Evolutionary conservation across 345 rosid species (phyloP), one percentile per base, ranked within the genome.

Genomic region (Geranium brycei): DNA sequence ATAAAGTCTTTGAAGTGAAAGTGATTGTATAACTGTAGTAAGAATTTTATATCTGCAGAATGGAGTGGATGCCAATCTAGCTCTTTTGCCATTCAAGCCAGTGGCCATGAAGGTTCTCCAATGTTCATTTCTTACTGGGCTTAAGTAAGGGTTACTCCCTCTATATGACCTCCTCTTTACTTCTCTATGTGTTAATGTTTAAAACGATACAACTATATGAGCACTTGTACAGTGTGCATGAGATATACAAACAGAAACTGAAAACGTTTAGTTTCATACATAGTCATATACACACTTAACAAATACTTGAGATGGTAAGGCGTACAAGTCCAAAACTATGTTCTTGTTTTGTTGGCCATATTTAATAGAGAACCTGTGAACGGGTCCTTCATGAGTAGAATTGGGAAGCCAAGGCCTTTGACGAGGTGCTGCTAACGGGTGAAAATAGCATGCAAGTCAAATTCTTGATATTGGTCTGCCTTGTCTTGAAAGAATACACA

Each of bases 101-200:
- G 68, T 81, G 68, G 77, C 70, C 23, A 92, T 89, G 95, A 87
- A 83, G 75, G 82, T 89, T 73, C 95, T 86, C 63, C 83, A 77
- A 31, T 89, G 96, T 69, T 92, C 98, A 13, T 92, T 92, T 68
- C 79, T 83, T 59, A 80, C 82, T 62, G 96, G 93, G 76, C 79
- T 84, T 71, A 80, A 76, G 98, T 87, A 76, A 64, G 76, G 17
- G 15, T 53, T 23, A 58, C 19, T 64, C 55, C 18, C 16, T 17
- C 13, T 51, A 11, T 7, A 8, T 55, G 28, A 19, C 12, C 57
- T 6, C 18, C 0, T 3, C 51, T 47, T 17, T 58, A 59, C 18
- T 40, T 58, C 15, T 47, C 13, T 47, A 13, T 47, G 15, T 47
- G 41, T 1, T 35, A 35, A 4, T 35, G 41, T 35, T 4, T 35